Evolutionary conservation across 2,329 filamentous ascomycete species (phyloP).

Genomic region (Alternaria sp.): DNA sequence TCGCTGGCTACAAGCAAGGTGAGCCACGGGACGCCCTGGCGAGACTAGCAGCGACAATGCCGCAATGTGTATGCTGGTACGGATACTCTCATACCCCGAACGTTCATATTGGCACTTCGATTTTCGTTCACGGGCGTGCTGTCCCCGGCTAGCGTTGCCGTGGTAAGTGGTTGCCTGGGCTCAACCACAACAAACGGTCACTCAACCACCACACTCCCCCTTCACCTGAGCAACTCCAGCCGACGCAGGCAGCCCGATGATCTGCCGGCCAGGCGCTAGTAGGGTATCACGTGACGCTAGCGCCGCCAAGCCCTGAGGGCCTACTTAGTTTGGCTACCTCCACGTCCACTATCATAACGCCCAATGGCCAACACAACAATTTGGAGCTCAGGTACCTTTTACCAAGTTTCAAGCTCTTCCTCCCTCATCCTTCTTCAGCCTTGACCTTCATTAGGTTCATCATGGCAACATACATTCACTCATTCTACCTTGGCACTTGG

Average conservation of each 20-base stretch:
- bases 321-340: background rate
- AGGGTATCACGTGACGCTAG: background rate
- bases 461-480: slow-evolving; percentile 14
- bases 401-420: background rate
- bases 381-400: background rate
- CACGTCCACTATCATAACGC: background rate
- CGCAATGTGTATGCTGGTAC: background rate
- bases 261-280: background rate
- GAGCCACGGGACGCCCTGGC: background rate
- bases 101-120: background rate
- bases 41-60: background rate
- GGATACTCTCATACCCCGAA: background rate
- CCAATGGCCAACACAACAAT: background rate
- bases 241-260: background rate
- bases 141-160: slow-evolving; percentile 11
- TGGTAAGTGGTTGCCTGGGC: background rate
- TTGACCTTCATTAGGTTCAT: background rate
- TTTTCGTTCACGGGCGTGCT: background rate
- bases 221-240: slow-evolving; percentile 6
- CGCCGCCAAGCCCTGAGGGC: background rate
- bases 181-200: background rate
- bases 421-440: background rate
- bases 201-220: background rate
- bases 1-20: background rate
- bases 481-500: slow-evolving; percentile 13